Evolutionary conservation across 139 green algal genomes (phyloP).

Genomic region (Chlamydomonas eustigma): DNA sequence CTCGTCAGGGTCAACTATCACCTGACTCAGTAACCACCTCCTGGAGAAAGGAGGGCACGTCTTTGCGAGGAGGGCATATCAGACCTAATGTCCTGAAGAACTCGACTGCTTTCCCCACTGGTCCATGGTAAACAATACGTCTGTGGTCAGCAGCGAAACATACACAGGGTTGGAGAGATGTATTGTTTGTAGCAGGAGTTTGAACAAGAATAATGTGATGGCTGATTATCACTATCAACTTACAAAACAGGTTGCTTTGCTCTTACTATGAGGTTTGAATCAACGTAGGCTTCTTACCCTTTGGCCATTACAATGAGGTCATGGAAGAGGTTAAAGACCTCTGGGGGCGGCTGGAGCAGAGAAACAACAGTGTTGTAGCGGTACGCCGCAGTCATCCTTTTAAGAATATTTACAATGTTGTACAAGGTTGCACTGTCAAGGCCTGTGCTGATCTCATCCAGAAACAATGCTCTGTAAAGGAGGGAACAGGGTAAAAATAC

Average conservation of each 20-base stretch:
- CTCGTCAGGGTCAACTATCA: too few species aligned
- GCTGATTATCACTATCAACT: too few species aligned
- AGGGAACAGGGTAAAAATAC: background rate
- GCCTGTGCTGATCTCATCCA: slow-evolving; percentile 31
- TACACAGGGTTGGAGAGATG: too few species aligned
- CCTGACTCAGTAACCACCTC: slow-evolving; percentile 48
- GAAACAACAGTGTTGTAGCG: slow-evolving; percentile 53
- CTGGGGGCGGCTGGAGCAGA: slow-evolving; percentile 84
- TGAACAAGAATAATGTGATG: too few species aligned
- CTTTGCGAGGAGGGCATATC: slow-evolving; percentile 61
- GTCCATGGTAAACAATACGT: slow-evolving; percentile 63
- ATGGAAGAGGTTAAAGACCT: slow-evolving; percentile 64
- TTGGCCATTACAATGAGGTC: slow-evolving; percentile 59
- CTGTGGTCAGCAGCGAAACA: too few species aligned
- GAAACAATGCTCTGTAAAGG: slow-evolving; percentile 6
- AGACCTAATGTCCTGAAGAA: slow-evolving; percentile 62
- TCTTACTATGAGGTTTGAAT: too few species aligned
- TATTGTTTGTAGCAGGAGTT: too few species aligned
- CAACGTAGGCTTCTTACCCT: slow-evolving; percentile 44
- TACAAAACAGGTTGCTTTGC: too few species aligned
- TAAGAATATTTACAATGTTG: slow-evolving; percentile 43
- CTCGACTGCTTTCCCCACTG: slow-evolving; percentile 43
- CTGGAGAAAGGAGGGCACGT: slow-evolving; percentile 65
- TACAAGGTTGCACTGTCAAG: slow-evolving; percentile 70
- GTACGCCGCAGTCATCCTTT: slow-evolving; percentile 14